These are phyloP conservation scores for Gracilaria caudata DNA, from an alignment of 23 red algal species.

Conservation along the genomic window DNA sequence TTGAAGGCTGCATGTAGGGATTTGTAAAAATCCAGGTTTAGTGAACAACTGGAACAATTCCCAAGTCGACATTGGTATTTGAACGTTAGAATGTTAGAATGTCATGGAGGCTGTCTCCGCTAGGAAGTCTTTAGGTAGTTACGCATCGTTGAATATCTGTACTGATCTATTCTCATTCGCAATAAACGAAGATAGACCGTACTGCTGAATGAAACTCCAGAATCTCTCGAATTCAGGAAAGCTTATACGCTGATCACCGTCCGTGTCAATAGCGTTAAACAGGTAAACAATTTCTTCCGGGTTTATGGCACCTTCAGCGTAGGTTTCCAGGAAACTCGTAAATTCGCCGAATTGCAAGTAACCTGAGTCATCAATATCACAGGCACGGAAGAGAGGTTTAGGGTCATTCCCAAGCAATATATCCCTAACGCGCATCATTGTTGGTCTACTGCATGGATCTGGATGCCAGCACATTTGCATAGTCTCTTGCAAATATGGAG, in stretches of 20 bases:
- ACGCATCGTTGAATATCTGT: not conserved
- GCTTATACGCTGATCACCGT: conserved; percentile 18
- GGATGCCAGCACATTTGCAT: conserved; percentile 61
- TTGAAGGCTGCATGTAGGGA: too few relatives aligned
- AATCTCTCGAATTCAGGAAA: conserved; percentile 63
- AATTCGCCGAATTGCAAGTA: conserved; percentile 64
- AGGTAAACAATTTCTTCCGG: conserved; percentile 25
- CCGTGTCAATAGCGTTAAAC: conserved; percentile 63
- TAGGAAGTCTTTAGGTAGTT: too few relatives aligned
- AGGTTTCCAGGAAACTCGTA: conserved; percentile 42
- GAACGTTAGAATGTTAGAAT: too few relatives aligned
- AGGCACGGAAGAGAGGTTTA: conserved; percentile 14
- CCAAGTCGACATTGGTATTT: not conserved
- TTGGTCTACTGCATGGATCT: conserved; percentile 48
- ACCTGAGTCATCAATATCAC: conserved; percentile 31
- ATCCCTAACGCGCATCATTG: conserved; percentile 59
- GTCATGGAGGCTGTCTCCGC: too few relatives aligned
- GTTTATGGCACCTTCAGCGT: conserved; percentile 10
- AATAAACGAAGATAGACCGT: conserved; percentile 28
- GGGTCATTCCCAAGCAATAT: conserved; percentile 60
- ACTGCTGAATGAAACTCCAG: conserved; percentile 47
- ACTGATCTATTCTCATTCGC: not conserved
- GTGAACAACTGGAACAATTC: not conserved
- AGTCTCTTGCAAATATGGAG: conserved; percentile 13
- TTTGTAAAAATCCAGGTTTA: not conserved